Conservation (phyloP, 169 alveolate species). For the Eimeria acervulina region DNA sequence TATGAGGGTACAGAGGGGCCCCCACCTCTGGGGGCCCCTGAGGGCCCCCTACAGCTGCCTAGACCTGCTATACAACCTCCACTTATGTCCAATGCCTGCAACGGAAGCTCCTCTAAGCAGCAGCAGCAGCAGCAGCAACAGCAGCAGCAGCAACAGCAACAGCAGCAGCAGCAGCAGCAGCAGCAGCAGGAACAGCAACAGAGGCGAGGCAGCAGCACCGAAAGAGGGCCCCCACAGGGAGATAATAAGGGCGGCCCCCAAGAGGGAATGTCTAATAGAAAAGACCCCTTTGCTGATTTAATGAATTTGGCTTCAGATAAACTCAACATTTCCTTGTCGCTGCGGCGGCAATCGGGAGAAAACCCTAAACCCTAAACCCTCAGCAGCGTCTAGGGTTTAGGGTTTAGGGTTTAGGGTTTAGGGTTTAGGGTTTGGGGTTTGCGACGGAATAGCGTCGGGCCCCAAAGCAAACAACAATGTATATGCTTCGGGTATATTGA, state of each 20-base stretch:
- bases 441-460: background rate
- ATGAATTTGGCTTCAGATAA: constrained; percentile 45
- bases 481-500: background rate
- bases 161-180: background rate
- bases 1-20: background rate
- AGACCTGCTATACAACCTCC: background rate
- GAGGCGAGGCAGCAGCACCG: no score
- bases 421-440: background rate
- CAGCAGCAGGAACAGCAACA: no score
- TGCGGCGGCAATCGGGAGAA: background rate
- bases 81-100: background rate
- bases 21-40: background rate
- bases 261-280: background rate
- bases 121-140: constrained; percentile 40
- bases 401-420: constrained; percentile 4
- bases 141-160: constrained; percentile 31
- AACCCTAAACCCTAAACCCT: constrained; percentile 19
- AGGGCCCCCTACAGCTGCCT: constrained; percentile 21
- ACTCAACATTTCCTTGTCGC: constrained; percentile 36
- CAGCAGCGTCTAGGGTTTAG: background rate
- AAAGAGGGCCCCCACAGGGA: background rate
- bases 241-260: background rate
- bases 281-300: constrained; percentile 29
- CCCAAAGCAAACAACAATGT: background rate
- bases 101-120: background rate